Conservation (phyloP, 108 stramenopile genomes). For the Cyclotella choctawhatcheeana region DNA sequence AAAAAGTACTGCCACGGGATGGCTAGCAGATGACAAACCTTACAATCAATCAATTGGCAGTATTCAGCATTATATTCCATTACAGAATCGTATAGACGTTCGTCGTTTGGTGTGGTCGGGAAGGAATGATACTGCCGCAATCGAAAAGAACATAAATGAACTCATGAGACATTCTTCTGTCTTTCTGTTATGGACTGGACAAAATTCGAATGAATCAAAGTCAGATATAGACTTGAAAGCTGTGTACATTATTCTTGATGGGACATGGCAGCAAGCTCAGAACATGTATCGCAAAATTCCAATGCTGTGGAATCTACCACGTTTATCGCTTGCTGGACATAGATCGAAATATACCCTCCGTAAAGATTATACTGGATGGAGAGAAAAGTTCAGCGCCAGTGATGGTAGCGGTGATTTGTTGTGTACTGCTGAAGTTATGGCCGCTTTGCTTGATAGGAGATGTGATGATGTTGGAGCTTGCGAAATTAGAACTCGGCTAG, state of each 20-base stretch:
- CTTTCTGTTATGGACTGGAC: constrained; percentile 1
- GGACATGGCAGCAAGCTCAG: constrained; percentile 47
- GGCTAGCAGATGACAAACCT: constrained; percentile 11
- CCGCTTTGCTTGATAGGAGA: constrained; percentile 17
- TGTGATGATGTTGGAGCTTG: constrained; percentile 1
- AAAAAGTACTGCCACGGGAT: constrained; percentile 25
- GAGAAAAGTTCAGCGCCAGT: constrained; percentile 17
- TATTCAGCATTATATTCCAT: neutral
- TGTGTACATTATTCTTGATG: constrained; percentile 38
- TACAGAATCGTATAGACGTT: neutral
- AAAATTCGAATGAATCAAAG: neutral
- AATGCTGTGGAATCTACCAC: constrained; percentile 25
- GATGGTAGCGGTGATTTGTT: constrained; percentile 17
- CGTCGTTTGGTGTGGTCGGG: constrained; percentile 1
- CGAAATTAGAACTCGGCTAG: constrained; percentile 20
- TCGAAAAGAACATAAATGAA: neutral
- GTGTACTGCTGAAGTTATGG: constrained; percentile 34
- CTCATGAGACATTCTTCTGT: neutral
- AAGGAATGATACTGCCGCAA: neutral
- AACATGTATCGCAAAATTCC: constrained; percentile 32
- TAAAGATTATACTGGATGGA: constrained; percentile 42
- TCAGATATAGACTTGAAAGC: neutral
- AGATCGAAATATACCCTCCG: constrained; percentile 30
- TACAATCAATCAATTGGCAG: neutral
- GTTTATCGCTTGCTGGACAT: constrained; percentile 18